Evolutionary conservation across 257 asterid species (phyloP).

Genomic region (Jacaranda mimosifolia): DNA sequence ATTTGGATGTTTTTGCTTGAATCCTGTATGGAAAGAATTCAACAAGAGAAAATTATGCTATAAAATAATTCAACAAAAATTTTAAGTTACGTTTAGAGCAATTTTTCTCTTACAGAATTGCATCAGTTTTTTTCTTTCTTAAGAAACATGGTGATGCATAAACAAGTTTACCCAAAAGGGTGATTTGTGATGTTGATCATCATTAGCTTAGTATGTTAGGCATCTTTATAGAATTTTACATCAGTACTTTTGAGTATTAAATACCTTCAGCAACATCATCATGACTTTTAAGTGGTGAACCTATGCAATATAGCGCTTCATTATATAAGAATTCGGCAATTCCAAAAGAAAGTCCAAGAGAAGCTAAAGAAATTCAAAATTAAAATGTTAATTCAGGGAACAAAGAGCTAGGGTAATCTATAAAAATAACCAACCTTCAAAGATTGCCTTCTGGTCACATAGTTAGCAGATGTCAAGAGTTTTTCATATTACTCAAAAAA

Average conservation of each 20-base stretch:
- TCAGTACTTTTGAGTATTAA: constrained; percentile 13
- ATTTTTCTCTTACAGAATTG: constrained; percentile 20
- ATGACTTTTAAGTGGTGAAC: constrained; percentile 85
- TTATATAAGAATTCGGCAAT: constrained; percentile 83
- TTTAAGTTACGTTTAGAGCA: constrained; percentile 15
- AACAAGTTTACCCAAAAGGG: constrained; percentile 16
- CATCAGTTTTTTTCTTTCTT: too few species aligned
- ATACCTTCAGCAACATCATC: constrained; percentile 93
- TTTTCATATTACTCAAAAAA: constrained; percentile 92
- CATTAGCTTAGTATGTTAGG: constrained; percentile 22
- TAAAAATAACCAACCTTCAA: constrained; percentile 75
- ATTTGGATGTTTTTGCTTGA: constrained; percentile 95
- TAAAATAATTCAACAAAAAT: neutral
- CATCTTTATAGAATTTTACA: constrained; percentile 4
- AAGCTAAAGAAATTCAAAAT: constrained; percentile 66
- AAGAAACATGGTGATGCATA: neutral
- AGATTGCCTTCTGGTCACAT: constrained; percentile 97
- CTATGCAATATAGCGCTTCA: constrained; percentile 92
- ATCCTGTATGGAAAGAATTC: constrained; percentile 63
- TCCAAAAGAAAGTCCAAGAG: constrained; percentile 94
- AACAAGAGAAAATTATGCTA: constrained; percentile 30
- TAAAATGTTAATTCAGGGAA: constrained; percentile 43
- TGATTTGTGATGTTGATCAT: constrained; percentile 14
- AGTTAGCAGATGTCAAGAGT: constrained; percentile 81
- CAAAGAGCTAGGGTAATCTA: constrained; percentile 28